These are phyloP conservation scores for Bretziella fagacearum DNA, from an alignment of 2,329 filamentous ascomycete genomes.

Conservation along the genomic window DNA sequence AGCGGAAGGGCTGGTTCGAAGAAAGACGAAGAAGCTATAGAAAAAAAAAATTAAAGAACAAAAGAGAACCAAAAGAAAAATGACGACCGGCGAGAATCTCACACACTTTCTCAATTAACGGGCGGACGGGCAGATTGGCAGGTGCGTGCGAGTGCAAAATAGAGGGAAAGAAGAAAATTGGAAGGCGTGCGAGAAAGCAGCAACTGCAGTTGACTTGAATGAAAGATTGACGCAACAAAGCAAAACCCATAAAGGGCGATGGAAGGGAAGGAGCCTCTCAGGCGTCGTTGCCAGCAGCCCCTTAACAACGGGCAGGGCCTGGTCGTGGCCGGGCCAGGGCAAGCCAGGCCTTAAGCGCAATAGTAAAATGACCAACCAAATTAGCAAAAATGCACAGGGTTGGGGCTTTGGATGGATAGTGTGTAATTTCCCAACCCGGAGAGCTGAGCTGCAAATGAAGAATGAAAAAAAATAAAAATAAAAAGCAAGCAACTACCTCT, in stretches of 20 bases:
- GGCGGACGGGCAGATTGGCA: not conserved
- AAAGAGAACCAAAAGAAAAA: conserved; percentile 4
- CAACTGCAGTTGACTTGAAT: conserved; percentile 8
- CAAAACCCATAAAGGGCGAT: conserved; percentile 4
- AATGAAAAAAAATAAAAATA: no score
- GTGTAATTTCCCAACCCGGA: conserved; percentile 15
- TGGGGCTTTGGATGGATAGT: conserved; percentile 12
- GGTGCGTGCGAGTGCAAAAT: not conserved
- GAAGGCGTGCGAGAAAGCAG: conserved; percentile 3
- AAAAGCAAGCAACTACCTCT: no score
- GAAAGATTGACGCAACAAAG: conserved; percentile 2
- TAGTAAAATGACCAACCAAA: conserved; percentile 15
- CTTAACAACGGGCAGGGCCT: conserved; percentile 9
- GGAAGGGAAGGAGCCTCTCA: conserved; percentile 7
- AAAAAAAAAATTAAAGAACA: conserved; percentile 6
- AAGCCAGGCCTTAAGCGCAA: conserved; percentile 14
- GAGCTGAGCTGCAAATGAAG: no score
- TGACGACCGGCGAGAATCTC: not conserved
- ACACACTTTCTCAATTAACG: not conserved
- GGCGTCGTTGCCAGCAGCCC: conserved; percentile 3
- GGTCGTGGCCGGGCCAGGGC: conserved; percentile 10
- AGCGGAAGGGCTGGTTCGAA: conserved; percentile 3
- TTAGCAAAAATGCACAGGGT: conserved; percentile 15
- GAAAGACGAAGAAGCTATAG: conserved; percentile 1
- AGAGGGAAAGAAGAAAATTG: conserved; percentile 4